These are phyloP conservation scores for Guadua angustifolia DNA, from an alignment of 176 grass and related monocot genomes.

Conservation along the genomic window DNA sequence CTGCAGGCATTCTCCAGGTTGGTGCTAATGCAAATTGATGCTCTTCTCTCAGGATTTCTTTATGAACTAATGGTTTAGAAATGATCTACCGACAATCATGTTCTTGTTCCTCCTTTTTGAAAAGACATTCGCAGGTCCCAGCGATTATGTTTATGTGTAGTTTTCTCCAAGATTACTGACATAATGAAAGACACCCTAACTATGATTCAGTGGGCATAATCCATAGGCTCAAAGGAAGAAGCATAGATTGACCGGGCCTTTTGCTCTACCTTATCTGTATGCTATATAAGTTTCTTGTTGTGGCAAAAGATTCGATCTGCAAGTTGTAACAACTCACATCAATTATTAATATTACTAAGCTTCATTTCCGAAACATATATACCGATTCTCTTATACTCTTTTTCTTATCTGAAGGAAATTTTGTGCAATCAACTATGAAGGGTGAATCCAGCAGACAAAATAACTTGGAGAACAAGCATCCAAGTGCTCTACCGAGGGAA, in stretches of 20 bases:
- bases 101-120: not conserved
- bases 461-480: not conserved
- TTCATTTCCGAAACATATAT: not conserved
- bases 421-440: not conserved
- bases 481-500: slow-evolving; percentile 15
- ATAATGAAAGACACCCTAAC: no score
- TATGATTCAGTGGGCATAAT: not conserved
- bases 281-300: not conserved
- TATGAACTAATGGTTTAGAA: not conserved
- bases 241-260: not conserved
- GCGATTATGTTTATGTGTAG: not conserved
- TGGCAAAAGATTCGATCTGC: not conserved
- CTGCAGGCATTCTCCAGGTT: slow-evolving; percentile 4
- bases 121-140: not conserved
- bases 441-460: not conserved
- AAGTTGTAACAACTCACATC: not conserved
- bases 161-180: not conserved
- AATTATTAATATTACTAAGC: not conserved
- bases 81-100: not conserved
- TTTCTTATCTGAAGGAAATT: not conserved
- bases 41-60: not conserved
- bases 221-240: not conserved
- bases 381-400: not conserved
- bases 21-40: not conserved
- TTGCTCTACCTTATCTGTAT: no score